Evolutionary conservation across 768 basidiomycete genomes (phyloP).

Genomic region (Tremella mesenterica): DNA sequence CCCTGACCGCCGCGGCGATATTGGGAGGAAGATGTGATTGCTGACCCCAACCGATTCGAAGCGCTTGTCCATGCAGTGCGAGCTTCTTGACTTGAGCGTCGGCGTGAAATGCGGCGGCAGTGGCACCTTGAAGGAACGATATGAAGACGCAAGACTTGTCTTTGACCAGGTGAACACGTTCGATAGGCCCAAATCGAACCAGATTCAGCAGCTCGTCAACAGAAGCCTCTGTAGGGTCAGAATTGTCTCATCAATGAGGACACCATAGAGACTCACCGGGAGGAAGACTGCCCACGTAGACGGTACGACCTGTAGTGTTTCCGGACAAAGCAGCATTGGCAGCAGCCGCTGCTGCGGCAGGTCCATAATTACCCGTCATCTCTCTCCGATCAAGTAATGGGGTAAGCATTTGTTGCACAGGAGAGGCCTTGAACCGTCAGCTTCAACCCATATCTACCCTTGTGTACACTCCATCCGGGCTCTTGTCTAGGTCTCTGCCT

Average conservation of each 20-base stretch:
- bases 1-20: conserved; percentile 77
- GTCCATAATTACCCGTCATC: conserved; percentile 63
- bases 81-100: conserved; percentile 94
- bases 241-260: too few relatives aligned
- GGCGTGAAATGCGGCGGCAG: conserved; percentile 92
- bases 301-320: conserved; percentile 65
- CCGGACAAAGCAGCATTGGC: conserved; percentile 52
- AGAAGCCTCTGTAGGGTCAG: conserved; percentile 57
- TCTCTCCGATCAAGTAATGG: conserved; percentile 32
- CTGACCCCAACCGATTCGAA: conserved; percentile 99
- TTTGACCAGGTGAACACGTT: conserved; percentile 84
- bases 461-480: too few relatives aligned
- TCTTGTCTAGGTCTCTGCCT: too few relatives aligned
- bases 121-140: conserved; percentile 87
- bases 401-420: conserved; percentile 16
- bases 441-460: too few relatives aligned
- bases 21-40: conserved; percentile 77
- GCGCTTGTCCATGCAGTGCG: conserved; percentile 83
- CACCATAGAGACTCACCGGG: conserved; percentile 45
- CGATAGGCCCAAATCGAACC: conserved; percentile 94
- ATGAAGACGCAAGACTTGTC: conserved; percentile 98
- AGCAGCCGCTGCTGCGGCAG: conserved; percentile 69
- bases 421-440: neutral
- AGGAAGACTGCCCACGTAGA: conserved; percentile 94
- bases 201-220: conserved; percentile 97